These are phyloP conservation scores for Elaeagnus macrophylla DNA, from an alignment of 306 rosid genomes.

Conservation along the genomic window DNA sequence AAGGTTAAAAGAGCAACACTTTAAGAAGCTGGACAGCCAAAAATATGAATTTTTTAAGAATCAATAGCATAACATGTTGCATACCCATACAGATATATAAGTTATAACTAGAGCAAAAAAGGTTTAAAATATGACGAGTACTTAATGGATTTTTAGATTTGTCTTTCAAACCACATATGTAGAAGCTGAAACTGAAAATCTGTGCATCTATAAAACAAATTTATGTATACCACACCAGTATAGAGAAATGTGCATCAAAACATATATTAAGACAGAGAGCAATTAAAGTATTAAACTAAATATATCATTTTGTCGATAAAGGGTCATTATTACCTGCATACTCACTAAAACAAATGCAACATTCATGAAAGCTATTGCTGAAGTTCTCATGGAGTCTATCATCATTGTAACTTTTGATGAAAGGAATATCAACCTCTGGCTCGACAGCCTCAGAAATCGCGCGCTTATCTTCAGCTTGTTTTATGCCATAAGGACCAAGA, in stretches of 20 bases:
- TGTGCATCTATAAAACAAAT: too few species aligned
- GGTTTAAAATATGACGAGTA: too few species aligned
- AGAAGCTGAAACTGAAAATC: too few species aligned
- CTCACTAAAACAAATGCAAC: slow-evolving; percentile 72
- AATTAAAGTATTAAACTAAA: not conserved
- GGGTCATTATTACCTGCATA: slow-evolving; percentile 47
- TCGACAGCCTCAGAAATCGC: slow-evolving; percentile 47
- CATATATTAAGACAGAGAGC: not conserved
- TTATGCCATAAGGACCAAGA: slow-evolving; percentile 58
- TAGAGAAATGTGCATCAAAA: not conserved
- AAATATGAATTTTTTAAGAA: too few species aligned
- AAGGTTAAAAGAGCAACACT: too few species aligned
- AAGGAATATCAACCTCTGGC: slow-evolving; percentile 60
- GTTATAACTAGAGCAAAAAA: too few species aligned
- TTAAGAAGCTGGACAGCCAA: too few species aligned
- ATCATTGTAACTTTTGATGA: slow-evolving; percentile 46
- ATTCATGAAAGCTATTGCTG: slow-evolving; percentile 49
- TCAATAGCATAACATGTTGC: too few species aligned
- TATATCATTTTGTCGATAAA: slow-evolving; percentile 10
- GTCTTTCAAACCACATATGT: too few species aligned
- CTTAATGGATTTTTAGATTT: too few species aligned
- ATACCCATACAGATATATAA: too few species aligned
- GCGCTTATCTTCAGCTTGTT: slow-evolving; percentile 40
- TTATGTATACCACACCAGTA: not conserved
- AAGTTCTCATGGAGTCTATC: slow-evolving; percentile 56